phyloP scores from a whole-genome alignment of 805 yeast species.

The Torulaspora maleeae region DNA sequence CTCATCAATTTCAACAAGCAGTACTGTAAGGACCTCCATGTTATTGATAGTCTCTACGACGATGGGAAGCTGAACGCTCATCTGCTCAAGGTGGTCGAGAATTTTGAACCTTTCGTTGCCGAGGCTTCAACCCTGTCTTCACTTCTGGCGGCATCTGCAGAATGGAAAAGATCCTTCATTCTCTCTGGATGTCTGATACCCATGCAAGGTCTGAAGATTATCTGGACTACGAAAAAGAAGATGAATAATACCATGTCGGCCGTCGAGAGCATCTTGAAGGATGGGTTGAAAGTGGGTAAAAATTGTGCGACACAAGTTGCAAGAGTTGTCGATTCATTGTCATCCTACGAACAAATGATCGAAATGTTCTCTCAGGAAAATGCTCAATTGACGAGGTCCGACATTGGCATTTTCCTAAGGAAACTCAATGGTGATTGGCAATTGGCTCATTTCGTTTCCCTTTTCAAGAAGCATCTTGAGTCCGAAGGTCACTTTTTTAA shows the following conservation, averaged over 20 bases:
- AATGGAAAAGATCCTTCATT: slow-evolving; percentile 21
- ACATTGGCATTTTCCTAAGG: slow-evolving; percentile 56
- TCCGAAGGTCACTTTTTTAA: not conserved
- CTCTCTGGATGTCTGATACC: slow-evolving; percentile 24
- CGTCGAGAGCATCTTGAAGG: slow-evolving; percentile 51
- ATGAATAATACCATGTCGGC: slow-evolving; percentile 24
- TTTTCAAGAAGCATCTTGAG: slow-evolving; percentile 17
- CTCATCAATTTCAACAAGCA: slow-evolving; percentile 22
- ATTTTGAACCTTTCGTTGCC: slow-evolving; percentile 6
- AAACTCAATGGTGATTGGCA: slow-evolving; percentile 51
- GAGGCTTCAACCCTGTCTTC: slow-evolving; percentile 8
- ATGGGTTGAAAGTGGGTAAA: slow-evolving; percentile 64
- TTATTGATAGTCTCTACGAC: slow-evolving; percentile 17
- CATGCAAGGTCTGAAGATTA: slow-evolving; percentile 18
- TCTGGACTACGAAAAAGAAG: slow-evolving; percentile 29
- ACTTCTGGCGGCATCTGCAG: not conserved
- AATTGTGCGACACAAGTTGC: slow-evolving; percentile 50
- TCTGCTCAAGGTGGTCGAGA: slow-evolving; percentile 5
- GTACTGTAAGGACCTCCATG: slow-evolving; percentile 18
- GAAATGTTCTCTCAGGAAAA: slow-evolving; percentile 19
- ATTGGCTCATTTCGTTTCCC: slow-evolving; percentile 39
- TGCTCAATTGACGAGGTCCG: slow-evolving; percentile 42
- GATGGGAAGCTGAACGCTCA: slow-evolving; percentile 17
- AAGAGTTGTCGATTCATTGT: slow-evolving; percentile 38
- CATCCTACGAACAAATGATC: slow-evolving; percentile 30